A percentile compares a stretch with the other conserved stretches of the same genome.
Evolutionary conservation across 164 flowering plant genomes (phyloP).

Genomic region (Tetrastigma voinierianum): DNA sequence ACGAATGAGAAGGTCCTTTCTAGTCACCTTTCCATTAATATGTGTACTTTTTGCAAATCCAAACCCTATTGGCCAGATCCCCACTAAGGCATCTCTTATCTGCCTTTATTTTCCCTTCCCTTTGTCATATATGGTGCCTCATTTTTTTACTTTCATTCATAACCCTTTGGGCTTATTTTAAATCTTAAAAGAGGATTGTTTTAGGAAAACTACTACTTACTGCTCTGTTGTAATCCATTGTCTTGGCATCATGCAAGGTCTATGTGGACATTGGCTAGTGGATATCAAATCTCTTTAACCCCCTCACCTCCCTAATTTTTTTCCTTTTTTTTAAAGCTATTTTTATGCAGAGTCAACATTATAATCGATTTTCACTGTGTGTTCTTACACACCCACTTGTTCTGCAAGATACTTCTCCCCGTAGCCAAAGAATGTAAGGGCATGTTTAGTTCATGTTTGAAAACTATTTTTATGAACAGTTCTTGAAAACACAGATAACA

Average conservation of each 20-base stretch:
- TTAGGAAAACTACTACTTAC: neutral
- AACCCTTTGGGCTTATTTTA: neutral
- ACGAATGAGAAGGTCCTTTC: slow-evolving; percentile 5
- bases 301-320: no score
- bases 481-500: no score
- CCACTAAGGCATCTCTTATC: slow-evolving; percentile 6
- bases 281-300: neutral
- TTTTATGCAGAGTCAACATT: no score
- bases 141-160: neutral
- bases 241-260: neutral
- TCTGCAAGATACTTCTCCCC: no score
- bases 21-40: slow-evolving; percentile 18
- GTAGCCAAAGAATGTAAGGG: no score
- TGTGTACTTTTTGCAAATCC: neutral
- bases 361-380: no score
- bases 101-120: neutral
- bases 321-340: no score
- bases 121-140: neutral
- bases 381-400: no score
- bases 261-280: neutral
- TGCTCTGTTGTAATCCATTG: slow-evolving; percentile 3
- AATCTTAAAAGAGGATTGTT: neutral
- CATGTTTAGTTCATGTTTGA: no score
- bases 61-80: slow-evolving; percentile 2
- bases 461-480: no score